Conservation (phyloP, 495 filamentous ascomycete genomes). For the Penicillium goetzii region DNA sequence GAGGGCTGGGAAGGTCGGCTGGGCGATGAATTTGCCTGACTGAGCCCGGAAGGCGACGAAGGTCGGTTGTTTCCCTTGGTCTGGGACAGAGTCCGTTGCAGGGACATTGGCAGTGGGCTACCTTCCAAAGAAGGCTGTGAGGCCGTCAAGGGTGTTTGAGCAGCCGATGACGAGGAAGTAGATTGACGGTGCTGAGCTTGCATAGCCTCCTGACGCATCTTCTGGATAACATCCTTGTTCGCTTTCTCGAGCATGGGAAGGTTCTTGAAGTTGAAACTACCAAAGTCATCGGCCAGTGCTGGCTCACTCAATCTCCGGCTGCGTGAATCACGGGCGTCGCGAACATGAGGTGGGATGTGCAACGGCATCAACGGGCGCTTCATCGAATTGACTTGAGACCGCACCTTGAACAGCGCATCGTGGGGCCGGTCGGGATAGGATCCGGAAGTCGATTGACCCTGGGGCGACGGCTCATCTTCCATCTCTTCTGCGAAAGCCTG, state of each 20-base stretch:
- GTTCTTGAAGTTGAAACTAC: slow-evolving; percentile 96
- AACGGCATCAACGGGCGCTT: slow-evolving; percentile 93
- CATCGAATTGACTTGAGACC: slow-evolving; percentile 77
- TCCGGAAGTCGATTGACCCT: slow-evolving; percentile 57
- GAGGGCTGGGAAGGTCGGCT: slow-evolving; percentile 89
- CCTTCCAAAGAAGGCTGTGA: slow-evolving; percentile 75
- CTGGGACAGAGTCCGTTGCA: slow-evolving; percentile 82
- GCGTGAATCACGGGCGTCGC: slow-evolving; percentile 74
- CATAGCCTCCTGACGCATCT: slow-evolving; percentile 85
- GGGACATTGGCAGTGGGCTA: slow-evolving; percentile 79
- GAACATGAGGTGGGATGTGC: slow-evolving; percentile 94
- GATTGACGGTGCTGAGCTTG: slow-evolving; percentile 60
- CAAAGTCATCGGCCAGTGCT: slow-evolving; percentile 87
- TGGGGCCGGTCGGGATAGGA: slow-evolving; percentile 77
- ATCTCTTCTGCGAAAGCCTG: slow-evolving; percentile 90
- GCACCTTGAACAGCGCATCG: slow-evolving; percentile 88
- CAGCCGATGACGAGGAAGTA: slow-evolving; percentile 25
- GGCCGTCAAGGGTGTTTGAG: slow-evolving; percentile 43
- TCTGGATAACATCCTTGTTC: slow-evolving; percentile 98
- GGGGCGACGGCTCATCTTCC: slow-evolving; percentile 82
- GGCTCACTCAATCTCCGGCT: slow-evolving; percentile 90
- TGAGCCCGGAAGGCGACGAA: slow-evolving; percentile 78
- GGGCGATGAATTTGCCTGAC: slow-evolving; percentile 82
- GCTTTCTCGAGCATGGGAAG: slow-evolving; percentile 95
- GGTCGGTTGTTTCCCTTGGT: slow-evolving; percentile 76